These are phyloP conservation scores for Spathaspora girioi DNA, from an alignment of 805 yeast genomes.

Conservation along the genomic window DNA sequence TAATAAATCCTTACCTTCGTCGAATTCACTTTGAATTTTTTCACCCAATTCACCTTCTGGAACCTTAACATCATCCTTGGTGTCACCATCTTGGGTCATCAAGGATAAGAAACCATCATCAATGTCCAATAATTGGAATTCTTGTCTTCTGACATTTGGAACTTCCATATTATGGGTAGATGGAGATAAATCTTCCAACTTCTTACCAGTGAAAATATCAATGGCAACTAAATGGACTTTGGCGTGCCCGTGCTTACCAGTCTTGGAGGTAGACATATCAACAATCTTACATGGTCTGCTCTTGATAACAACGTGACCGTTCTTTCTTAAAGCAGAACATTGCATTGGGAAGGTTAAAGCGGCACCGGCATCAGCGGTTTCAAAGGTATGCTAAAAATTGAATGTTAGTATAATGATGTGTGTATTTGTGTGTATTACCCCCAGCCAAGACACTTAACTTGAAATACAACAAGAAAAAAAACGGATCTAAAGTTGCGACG, in stretches of 20 bases:
- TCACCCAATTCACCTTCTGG: constrained; percentile 99
- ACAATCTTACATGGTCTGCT: constrained; percentile 99
- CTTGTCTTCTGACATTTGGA: constrained; percentile 94
- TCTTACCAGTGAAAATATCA: constrained; percentile 98
- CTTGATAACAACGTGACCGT: constrained; percentile 98
- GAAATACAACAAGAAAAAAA: not conserved
- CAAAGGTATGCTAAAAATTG: constrained; percentile 75
- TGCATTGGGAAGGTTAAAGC: constrained; percentile 98
- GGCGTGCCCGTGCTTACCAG: constrained; percentile 99
- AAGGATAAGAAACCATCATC: constrained; percentile 97
- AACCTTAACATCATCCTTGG: constrained; percentile 97
- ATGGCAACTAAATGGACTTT: constrained; percentile 99
- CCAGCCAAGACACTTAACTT: not conserved
- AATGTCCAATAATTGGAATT: constrained; percentile 95
- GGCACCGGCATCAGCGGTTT: constrained; percentile 98
- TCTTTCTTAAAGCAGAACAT: constrained; percentile 99
- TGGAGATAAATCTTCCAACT: constrained; percentile 99
- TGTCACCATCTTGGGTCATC: constrained; percentile 96
- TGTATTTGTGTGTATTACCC: constrained; percentile 12
- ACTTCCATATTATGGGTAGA: constrained; percentile 99
- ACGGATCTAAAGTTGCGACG: not conserved
- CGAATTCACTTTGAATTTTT: constrained; percentile 86
- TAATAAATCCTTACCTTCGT: constrained; percentile 95
- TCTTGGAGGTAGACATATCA: constrained; percentile 99
- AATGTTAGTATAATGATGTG: constrained; percentile 13